phyloP scores from a whole-genome alignment of 1,139 yeast genomes.

The Schwanniomyces etchellsii region DNA sequence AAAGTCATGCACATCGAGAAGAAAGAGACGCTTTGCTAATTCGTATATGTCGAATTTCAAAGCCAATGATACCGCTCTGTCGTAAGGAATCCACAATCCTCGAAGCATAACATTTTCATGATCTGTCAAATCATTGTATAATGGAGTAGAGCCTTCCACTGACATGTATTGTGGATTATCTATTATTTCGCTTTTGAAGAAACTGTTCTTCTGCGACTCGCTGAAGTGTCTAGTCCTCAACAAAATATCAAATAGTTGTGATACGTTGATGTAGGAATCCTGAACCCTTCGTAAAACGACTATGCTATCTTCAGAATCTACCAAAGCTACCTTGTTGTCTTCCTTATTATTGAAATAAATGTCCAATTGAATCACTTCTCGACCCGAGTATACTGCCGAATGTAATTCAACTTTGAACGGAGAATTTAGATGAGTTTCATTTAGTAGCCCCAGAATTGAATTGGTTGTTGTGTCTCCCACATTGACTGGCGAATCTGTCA shows the following conservation, averaged over 20 bases:
- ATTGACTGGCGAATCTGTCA: slow-evolving; percentile 38
- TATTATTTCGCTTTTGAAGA: slow-evolving; percentile 29
- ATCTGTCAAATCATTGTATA: slow-evolving; percentile 24
- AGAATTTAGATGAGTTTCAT: slow-evolving; percentile 30
- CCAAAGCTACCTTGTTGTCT: slow-evolving; percentile 2
- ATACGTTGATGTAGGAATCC: slow-evolving; percentile 39
- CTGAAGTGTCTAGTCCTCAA: slow-evolving; percentile 22
- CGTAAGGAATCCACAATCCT: slow-evolving; percentile 44
- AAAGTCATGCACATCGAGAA: slow-evolving; percentile 43
- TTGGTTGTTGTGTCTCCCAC: slow-evolving; percentile 41
- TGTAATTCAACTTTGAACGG: slow-evolving; percentile 14
- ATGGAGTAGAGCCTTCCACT: slow-evolving; percentile 17
- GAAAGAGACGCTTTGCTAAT: slow-evolving; percentile 31
- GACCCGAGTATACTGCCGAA: slow-evolving; percentile 34
- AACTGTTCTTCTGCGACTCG: slow-evolving; percentile 21
- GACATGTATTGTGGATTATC: slow-evolving; percentile 24
- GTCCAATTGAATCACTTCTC: slow-evolving; percentile 30
- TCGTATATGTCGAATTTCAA: slow-evolving; percentile 38
- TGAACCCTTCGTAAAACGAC: slow-evolving; percentile 37
- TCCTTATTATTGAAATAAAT: slow-evolving; percentile 2
- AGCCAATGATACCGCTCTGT: slow-evolving; percentile 38
- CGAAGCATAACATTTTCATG: slow-evolving; percentile 21
- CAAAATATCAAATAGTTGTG: slow-evolving; percentile 33
- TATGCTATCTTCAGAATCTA: slow-evolving; percentile 9
- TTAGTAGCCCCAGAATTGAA: slow-evolving; percentile 33